Evolutionary conservation across 129 eudicot species (phyloP), one percentile per base, ranked within the genome.

Genomic region (Escallonia herrerae): DNA sequence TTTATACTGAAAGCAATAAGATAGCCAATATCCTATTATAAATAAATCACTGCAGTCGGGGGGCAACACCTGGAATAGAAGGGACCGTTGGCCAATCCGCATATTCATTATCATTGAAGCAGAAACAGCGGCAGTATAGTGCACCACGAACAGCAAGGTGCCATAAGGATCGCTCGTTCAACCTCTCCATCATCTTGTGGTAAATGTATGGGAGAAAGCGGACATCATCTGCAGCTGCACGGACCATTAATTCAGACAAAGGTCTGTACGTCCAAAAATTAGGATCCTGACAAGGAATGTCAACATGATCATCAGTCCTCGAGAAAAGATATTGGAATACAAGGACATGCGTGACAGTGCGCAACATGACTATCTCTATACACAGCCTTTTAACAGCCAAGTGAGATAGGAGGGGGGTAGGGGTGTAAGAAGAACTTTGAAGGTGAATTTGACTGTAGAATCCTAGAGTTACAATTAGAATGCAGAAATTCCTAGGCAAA

Each of bases 221-320:
- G 38, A 72, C 77, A 72, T 72, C 77, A 46, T 72, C 77, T 13
- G 56, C 43, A 7, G 77, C 77, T 45, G 71, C 77, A 43, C 60
- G 47, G 65, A 72, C 64, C 77, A 72, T 72, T 49, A 15, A 58
- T 43, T 72, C 77, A 14, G 77, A 63, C 38, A 72, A 53, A 69
- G 77, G 71, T 57, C 77, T 72, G 50, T 72, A 63, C 2, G 71
- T 72, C 77, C 77, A 72, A 59, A 43, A 72, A 11, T 63, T 43
- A 2, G 77, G 77, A 64, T 72, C 71, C 77, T 72, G 77, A 15
- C 15, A 52, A 51, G 6, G 15, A 49, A 49, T 48, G 14, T 64
- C 39, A 64, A 39, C 47, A 50, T 50, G 10, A 14, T 5, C 5
- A 48, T 40, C 54, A 62, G 14, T 22, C 33, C 33, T 48, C 3